Base-by-base conservation (phyloP, 441 rosid genomes). In the Bruguiera hainesii region DNA sequence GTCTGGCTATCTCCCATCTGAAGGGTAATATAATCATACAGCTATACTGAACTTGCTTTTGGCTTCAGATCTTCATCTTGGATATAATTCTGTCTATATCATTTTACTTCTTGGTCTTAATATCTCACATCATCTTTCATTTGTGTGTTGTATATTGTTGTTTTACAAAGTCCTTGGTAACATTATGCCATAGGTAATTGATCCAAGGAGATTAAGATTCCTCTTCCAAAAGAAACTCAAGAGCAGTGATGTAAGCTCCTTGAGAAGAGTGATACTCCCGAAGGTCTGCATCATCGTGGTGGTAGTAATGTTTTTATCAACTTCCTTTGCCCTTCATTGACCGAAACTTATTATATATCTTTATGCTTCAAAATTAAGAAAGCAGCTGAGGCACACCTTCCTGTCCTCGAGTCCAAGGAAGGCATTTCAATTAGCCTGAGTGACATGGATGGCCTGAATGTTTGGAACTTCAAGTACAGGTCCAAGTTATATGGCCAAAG, bases 391-490 rank as follows among this genome's bases (percentile, higher is more conserved):
- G 75, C 97, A 50, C 86, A 89, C 75, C 89, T 95, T 66, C 99
- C 98, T 6, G 70, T 58, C 1, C 83, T 92, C 0, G 95, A 90
- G 25, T 87, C 88, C 26, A 92, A 92, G 79, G 98, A 92, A 78
- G 99, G 99, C 21, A 90, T 90, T 49, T 72, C 76, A 7, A 81
- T 92, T 33, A 82, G 50, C 76, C 89, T 95, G 98, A 84, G 82
- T 53, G 99, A 95, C 76, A 56, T 87, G 71, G 96, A 95, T 59
- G 96, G 97, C 19, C 75, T 80, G 15, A 90, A 92, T 73, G 75
- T 80, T 21, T 95, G 99, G 99, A 87, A 78, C 80, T 95, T 95
- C 86, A 95, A 90, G 56, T 95, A 92, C 73, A 95, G 99, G 99
- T 90, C 68, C 4, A 53, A 23, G 18, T 50, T 64, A 3, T 35